Evolutionary conservation across 331 rosid genomes (phyloP), one percentile per base, ranked within the genome.

Genomic region (Malus hybrid): DNA sequence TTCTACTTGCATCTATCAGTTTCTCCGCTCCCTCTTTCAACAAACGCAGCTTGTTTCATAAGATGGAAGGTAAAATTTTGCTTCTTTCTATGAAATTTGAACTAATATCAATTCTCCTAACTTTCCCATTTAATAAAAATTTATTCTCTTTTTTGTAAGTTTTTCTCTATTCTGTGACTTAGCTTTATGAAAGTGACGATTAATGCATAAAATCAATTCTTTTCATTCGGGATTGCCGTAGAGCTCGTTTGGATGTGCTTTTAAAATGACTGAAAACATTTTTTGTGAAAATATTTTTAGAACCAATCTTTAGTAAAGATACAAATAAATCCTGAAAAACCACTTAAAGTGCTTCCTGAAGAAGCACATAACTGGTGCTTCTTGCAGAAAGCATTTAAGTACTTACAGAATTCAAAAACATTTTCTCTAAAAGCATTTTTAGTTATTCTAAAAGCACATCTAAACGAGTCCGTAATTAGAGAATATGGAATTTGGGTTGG

Each of bases 31-130:
- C 11, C 31, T 19, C 31, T 54, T n/a, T 31, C 31, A 18, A 15
- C 67, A 5, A 34, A 59, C 67, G 33, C 66, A 33, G 7, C n/a
- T n/a, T 10, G 65, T 46, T 15, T 71, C 32, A 12, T 39, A 12
- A 15, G 27, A 72, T 57, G 76, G 67, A 34, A 72, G 76, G 76
- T 59, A 22, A 71, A 59, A 34, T 34, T 42, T 57, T 39, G 22
- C 12, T 56, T 59, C 34, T 15, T 24, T 36, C 14, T 72, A 6
- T 20, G 54, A 34, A 59, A 56, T 24, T n/a, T 8, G 29, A 66
- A 19, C 50, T 66, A 34, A 16, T 64, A 64, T 16, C 42, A 9
- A 7, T 29, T 12, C 10, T 28, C 20, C 19, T 6, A 31, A 54
- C 63, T 50, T 54, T 31, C 34, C 44, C 3, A 36, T 67, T 36